Percentiles rank a stretch among this genome's conserved stretches.
These are phyloP conservation scores for Zopfia rhizophila DNA, from an alignment of 2,329 filamentous ascomycete species.

Conservation along the genomic window DNA sequence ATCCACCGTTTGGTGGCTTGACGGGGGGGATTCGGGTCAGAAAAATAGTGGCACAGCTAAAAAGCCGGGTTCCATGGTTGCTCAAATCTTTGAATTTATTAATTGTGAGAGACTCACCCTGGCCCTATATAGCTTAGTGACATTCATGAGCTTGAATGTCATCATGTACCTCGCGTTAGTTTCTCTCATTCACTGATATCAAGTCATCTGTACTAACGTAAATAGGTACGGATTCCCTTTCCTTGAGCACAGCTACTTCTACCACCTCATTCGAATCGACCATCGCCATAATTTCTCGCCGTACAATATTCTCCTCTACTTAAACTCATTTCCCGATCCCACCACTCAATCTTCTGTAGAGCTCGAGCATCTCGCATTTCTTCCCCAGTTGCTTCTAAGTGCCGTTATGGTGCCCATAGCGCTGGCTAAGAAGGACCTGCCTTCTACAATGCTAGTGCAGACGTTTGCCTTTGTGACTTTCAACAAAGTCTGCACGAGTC, in stretches of 20 bases:
- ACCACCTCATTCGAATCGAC: constrained; percentile 92
- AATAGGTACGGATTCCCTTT: constrained; percentile 81
- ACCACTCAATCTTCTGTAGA: constrained; percentile 53
- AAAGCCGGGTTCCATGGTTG: constrained; percentile 30
- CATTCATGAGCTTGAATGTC: constrained; percentile 78
- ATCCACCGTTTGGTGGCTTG: constrained; percentile 83
- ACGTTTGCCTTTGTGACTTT: constrained; percentile 98
- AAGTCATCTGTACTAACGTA: constrained; percentile 1
- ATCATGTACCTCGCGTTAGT: constrained; percentile 80
- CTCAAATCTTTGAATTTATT: constrained; percentile 34
- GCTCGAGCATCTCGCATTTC: constrained; percentile 84
- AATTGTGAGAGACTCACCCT: constrained; percentile 64
- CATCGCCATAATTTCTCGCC: constrained; percentile 98
- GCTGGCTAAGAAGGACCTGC: constrained; percentile 82
- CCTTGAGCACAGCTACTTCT: constrained; percentile 88
- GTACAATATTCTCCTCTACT: constrained; percentile 91
- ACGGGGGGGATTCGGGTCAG: constrained; percentile 57
- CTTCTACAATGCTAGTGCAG: constrained; percentile 89
- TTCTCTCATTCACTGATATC: neutral
- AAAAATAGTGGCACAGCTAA: constrained; percentile 11
- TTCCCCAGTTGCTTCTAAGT: constrained; percentile 86
- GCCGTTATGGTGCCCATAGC: constrained; percentile 78
- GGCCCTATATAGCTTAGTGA: constrained; percentile 71
- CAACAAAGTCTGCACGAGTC: constrained; percentile 98
- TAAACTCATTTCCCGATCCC: constrained; percentile 72